Percentiles rank a stretch among this genome's conserved stretches.
Evolutionary conservation across 1,284 basidiomycete genomes (phyloP).

Genomic region (Tilletiopsis washingtonensis): DNA sequence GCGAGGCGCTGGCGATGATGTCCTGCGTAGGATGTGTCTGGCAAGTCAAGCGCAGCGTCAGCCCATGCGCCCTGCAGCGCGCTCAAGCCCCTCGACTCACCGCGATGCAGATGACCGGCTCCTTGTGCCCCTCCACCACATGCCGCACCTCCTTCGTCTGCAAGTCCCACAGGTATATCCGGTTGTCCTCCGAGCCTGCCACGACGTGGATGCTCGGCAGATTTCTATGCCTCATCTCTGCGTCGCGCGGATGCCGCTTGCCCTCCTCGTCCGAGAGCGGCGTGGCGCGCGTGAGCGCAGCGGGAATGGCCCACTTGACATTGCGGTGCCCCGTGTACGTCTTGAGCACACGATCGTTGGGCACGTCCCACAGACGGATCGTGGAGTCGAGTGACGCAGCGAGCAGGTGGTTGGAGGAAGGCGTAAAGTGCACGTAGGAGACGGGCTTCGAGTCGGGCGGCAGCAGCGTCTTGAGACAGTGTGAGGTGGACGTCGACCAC

Average conservation of each 20-base stretch:
- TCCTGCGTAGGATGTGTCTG: background rate
- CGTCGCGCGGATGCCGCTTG: background rate
- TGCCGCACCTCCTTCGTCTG: slow-evolving; percentile 71
- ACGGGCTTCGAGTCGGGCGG: slow-evolving; percentile 92
- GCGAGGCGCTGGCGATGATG: background rate
- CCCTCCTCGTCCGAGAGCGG: background rate
- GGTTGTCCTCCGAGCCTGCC: slow-evolving; percentile 82
- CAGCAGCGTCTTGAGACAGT: slow-evolving; percentile 92
- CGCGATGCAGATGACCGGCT: slow-evolving; percentile 15
- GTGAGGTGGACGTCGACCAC: slow-evolving; percentile 92
- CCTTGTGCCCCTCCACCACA: slow-evolving; percentile 69
- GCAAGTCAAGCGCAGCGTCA: background rate
- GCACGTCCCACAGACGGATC: slow-evolving; percentile 86
- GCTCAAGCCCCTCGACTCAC: slow-evolving; percentile 10
- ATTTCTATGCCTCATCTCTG: slow-evolving; percentile 8
- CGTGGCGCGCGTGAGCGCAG: slow-evolving; percentile 9
- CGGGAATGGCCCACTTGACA: slow-evolving; percentile 58
- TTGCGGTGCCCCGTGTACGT: slow-evolving; percentile 79
- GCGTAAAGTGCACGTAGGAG: slow-evolving; percentile 78
- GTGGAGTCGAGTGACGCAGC: slow-evolving; percentile 85
- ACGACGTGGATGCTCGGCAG: slow-evolving; percentile 52
- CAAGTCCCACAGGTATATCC: slow-evolving; percentile 81
- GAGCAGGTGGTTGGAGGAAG: slow-evolving; percentile 79
- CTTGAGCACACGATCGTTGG: slow-evolving; percentile 83
- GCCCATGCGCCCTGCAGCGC: background rate